Base-by-base conservation (phyloP, 108 stramenopile genomes). In the Fistulifera pelliculosa region DNA sequence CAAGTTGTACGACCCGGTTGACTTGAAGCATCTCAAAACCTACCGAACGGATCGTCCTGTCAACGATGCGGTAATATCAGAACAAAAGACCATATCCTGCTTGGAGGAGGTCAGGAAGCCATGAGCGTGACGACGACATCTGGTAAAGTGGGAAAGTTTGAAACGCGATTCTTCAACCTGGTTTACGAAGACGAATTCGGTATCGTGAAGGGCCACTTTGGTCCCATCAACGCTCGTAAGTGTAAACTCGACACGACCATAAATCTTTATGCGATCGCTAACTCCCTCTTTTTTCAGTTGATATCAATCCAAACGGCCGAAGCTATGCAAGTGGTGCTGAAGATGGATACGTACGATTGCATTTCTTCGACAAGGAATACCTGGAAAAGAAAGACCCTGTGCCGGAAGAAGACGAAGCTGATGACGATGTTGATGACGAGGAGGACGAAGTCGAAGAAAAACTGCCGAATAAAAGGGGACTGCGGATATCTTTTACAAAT, bases 71-170 rank as follows among this genome's bases (percentile, higher is more conserved):
- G 95, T 90, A 47, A 94, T 99, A 54, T 81, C 83, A 25, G 94
- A 93, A 48, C 79, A 70, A 91, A 94, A 70, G 96, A 97, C 64
- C 98, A 98, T 57, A 94, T 99, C 26, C 61, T 99, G 31, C 62
- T 98, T 55, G 98, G 96, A 12, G 98, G 98, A 43, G 98, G 98
- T 22, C 98, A 99, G 73, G 98, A 99, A 60, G 98, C 98, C 49
- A 95, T 94, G 94, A 74, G 71, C 58, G 98, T 99, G 12, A 99
- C 98, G 39, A 98, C 97, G 13, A 99, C 98, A 13, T 70, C 94
- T n/a, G 95, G 93, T 2, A 88, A 85, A 71, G 94, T 90, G 4
- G 99, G 99, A 56, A 96, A 98, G 64, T 99, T 98, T 74, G 99
- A 98, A 68, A 94, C 94, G 1, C 72, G 95, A 35, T 95, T 99